Evolutionary conservation across 768 basidiomycete genomes (phyloP).

Genomic region (Rhodosporidiobolus sp.): DNA sequence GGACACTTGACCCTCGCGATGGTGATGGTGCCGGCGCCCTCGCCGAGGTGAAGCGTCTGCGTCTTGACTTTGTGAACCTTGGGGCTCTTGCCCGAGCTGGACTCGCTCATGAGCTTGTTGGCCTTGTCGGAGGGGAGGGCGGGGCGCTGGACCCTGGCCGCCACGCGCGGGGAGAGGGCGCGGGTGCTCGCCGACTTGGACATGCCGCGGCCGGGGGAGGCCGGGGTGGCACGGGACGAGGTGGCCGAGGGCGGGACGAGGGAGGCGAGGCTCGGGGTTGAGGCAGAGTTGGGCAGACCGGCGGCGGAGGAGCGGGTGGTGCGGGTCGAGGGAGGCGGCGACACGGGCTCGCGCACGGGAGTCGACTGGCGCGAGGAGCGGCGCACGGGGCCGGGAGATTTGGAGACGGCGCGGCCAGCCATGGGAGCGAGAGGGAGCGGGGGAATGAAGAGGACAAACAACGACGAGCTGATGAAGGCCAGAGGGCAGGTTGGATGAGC

Average conservation of each 20-base stretch:
- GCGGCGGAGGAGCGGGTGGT: conserved; percentile 13
- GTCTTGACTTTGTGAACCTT: conserved; percentile 39
- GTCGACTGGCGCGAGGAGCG: conserved; percentile 30
- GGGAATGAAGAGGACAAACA: background rate
- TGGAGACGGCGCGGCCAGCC: conserved; percentile 19
- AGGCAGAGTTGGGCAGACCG: background rate
- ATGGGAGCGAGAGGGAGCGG: background rate
- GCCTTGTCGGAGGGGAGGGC: conserved; percentile 14
- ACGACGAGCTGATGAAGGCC: too few species aligned
- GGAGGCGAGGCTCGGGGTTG: conserved; percentile 18
- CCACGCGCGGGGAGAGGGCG: conserved; percentile 26
- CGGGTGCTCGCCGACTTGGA: conserved; percentile 19
- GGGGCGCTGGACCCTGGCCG: conserved; percentile 11
- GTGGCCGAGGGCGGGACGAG: conserved; percentile 7
- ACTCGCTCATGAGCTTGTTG: conserved; percentile 28
- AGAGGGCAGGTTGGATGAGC: too few species aligned
- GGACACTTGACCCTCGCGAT: conserved; percentile 40
- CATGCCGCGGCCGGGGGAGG: background rate
- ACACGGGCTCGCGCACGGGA: conserved; percentile 13
- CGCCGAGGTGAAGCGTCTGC: conserved; percentile 35
- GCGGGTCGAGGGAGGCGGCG: conserved; percentile 16
- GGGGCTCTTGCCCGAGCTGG: background rate
- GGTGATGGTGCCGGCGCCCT: conserved; percentile 28
- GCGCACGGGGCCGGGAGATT: conserved; percentile 25
- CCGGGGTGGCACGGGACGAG: background rate